Conservation (phyloP, 2,329 filamentous ascomycete genomes). For the Xylaria sp. region DNA sequence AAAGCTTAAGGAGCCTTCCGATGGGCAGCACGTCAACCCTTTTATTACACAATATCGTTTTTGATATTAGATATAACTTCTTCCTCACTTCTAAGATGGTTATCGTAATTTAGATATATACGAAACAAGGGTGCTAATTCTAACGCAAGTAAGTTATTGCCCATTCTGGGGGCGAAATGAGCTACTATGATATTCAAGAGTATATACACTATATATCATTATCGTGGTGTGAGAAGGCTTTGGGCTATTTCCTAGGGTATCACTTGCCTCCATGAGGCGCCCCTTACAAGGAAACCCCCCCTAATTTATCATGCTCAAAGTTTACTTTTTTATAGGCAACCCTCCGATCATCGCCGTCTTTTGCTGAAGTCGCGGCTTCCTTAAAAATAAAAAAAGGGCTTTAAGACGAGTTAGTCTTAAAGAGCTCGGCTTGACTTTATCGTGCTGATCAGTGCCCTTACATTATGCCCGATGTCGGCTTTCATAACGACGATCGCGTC, state of each 20-base stretch:
- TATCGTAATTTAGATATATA: background rate
- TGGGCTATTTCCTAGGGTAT: background rate
- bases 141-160: background rate
- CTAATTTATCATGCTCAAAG: background rate
- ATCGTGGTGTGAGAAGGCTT: background rate
- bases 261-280: background rate
- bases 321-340: background rate
- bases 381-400: background rate
- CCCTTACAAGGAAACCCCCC: background rate
- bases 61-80: too few species aligned
- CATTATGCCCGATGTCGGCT: background rate
- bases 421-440: background rate
- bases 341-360: background rate
- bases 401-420: background rate
- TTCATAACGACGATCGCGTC: background rate
- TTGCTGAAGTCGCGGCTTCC: background rate
- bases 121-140: background rate
- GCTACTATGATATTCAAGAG: conserved; percentile 4
- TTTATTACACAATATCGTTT: too few species aligned
- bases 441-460: background rate
- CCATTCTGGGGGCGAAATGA: background rate
- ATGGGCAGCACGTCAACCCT: too few species aligned
- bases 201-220: conserved; percentile 3
- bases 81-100: too few species aligned
- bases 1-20: too few species aligned